Evolutionary conservation across 2,329 filamentous ascomycete species (phyloP).

Genomic region (Xylaria sp.): DNA sequence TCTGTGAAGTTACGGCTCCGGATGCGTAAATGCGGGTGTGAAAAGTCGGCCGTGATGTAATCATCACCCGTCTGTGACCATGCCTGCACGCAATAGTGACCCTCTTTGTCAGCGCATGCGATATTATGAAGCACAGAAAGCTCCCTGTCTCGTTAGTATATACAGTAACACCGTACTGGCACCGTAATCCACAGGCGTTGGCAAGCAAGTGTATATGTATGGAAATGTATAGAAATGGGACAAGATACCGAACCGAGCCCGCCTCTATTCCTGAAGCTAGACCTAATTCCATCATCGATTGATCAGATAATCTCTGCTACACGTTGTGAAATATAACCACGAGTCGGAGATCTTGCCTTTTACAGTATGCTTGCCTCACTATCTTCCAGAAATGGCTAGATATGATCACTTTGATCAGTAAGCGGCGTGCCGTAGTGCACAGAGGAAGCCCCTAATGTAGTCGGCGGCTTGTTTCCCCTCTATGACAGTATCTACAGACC

Average conservation of each 20-base stretch:
- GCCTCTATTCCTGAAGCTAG: neutral
- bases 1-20: neutral
- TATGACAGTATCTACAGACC: conserved; percentile 2
- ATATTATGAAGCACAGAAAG: neutral
- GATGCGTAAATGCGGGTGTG: neutral
- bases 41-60: neutral
- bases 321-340: neutral
- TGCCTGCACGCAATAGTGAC: neutral
- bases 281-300: neutral
- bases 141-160: too few species aligned
- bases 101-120: neutral
- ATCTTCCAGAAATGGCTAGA: neutral
- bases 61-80: neutral
- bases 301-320: neutral
- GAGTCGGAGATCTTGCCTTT: neutral
- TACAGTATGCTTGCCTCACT: neutral
- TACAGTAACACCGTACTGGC: neutral
- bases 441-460: neutral
- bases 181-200: neutral
- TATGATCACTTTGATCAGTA: neutral
- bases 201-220: neutral
- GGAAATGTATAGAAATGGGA: neutral
- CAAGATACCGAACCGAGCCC: neutral
- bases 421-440: neutral
- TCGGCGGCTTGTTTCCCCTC: neutral